A percentile compares a stretch with the other conserved stretches of the same genome.
phyloP scores from a whole-genome alignment of 2,329 filamentous ascomycete genomes.

The Sporothrix pseudoabietina region DNA sequence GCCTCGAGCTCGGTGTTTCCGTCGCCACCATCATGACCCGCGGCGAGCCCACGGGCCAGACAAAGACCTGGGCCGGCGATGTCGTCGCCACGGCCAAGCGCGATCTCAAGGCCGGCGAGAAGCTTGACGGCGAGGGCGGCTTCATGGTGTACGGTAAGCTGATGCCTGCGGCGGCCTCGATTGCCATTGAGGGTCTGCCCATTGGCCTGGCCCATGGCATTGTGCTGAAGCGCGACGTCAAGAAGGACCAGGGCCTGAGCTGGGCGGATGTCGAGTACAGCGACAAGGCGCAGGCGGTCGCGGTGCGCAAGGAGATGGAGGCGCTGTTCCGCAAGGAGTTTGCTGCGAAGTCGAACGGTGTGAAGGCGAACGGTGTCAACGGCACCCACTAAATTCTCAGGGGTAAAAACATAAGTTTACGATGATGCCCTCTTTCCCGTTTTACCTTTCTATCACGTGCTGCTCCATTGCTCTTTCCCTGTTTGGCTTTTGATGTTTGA shows the following conservation, averaged over 20 bases:
- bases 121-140: constrained; percentile 50
- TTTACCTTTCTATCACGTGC: background rate
- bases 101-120: constrained; percentile 49
- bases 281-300: constrained; percentile 44
- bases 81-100: constrained; percentile 52
- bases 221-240: constrained; percentile 46
- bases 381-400: background rate
- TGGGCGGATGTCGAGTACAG: constrained; percentile 51
- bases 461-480: background rate
- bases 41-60: constrained; percentile 50
- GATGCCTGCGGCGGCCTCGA: constrained; percentile 46
- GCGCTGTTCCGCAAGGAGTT: constrained; percentile 42
- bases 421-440: background rate
- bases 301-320: constrained; percentile 50
- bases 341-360: constrained; percentile 32
- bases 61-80: constrained; percentile 48
- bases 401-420: background rate
- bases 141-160: constrained; percentile 51
- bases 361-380: background rate
- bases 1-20: constrained; percentile 49
- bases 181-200: constrained; percentile 47
- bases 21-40: constrained; percentile 50
- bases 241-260: constrained; percentile 47
- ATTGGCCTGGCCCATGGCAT: constrained; percentile 50
- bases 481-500: constrained; percentile 3